A percentile compares a stretch with the other conserved stretches of the same genome.
Evolutionary conservation across 805 yeast species (phyloP).

Genomic region (Henningerozyma blattae): DNA sequence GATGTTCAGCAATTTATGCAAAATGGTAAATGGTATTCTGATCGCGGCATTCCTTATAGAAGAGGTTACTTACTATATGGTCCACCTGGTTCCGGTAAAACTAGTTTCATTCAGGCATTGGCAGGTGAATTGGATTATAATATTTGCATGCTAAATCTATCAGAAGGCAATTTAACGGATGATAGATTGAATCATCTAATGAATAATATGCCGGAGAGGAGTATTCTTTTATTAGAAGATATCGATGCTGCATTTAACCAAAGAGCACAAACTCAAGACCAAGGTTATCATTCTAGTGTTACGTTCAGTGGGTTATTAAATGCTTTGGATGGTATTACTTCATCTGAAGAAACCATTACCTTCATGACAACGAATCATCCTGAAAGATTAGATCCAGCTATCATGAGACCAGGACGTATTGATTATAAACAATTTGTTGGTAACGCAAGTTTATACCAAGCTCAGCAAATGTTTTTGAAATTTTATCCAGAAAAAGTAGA

Average conservation of each 20-base stretch:
- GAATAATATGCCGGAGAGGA: conserved; percentile 91
- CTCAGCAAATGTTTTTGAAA: conserved; percentile 70
- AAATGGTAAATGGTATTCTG: conserved; percentile 84
- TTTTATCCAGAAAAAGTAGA: conserved; percentile 60
- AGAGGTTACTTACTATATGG: conserved; percentile 91
- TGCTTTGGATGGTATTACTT: conserved; percentile 94
- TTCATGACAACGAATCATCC: conserved; percentile 99
- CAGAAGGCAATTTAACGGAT: conserved; percentile 87
- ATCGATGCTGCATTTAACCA: conserved; percentile 91
- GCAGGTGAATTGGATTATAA: conserved; percentile 96
- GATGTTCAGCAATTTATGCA: conserved; percentile 74
- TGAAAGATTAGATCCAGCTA: conserved; percentile 83
- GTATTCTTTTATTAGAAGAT: conserved; percentile 78
- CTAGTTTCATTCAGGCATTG: conserved; percentile 88
- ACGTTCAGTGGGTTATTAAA: conserved; percentile 90
- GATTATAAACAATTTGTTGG: conserved; percentile 75
- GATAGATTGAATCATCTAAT: conserved; percentile 88
- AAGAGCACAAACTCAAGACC: conserved; percentile 63
- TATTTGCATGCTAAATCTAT: conserved; percentile 81
- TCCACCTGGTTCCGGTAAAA: conserved; percentile 96
- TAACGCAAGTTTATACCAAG: conserved; percentile 79
- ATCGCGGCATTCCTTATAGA: conserved; percentile 95
- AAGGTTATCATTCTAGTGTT: conserved; percentile 77
- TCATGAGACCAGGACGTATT: conserved; percentile 88
- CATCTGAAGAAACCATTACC: conserved; percentile 91